Evolutionary conservation across 495 filamentous ascomycete species (phyloP).

Genomic region (Podospora pseudocomata): DNA sequence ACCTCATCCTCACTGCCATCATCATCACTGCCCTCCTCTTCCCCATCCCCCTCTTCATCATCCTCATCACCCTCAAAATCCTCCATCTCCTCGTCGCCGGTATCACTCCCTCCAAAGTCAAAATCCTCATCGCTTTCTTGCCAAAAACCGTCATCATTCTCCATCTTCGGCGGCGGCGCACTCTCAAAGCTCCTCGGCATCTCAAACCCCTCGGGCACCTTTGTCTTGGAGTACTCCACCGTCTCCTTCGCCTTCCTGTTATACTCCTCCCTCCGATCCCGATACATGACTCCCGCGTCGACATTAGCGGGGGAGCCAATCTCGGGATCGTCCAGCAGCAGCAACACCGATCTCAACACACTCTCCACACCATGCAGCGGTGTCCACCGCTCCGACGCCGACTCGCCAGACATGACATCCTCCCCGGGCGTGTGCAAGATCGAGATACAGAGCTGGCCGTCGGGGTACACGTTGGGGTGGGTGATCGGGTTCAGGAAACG

Average conservation of each 20-base stretch:
- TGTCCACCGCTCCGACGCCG: constrained; percentile 85
- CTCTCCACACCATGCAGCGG: constrained; percentile 91
- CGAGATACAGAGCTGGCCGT: constrained; percentile 92
- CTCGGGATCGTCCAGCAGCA: constrained; percentile 92
- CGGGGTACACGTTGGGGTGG: constrained; percentile 90
- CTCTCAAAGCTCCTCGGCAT: constrained; percentile 72
- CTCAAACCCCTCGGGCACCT: constrained; percentile 75
- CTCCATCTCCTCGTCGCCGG: constrained; percentile 54
- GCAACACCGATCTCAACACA: constrained; percentile 85
- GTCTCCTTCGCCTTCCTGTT: constrained; percentile 63
- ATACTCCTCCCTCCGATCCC: constrained; percentile 65
- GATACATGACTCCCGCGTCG: constrained; percentile 81
- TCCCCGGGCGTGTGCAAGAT: constrained; percentile 92
- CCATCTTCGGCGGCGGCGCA: constrained; percentile 59
- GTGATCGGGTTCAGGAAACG: constrained; percentile 72
- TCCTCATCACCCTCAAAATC: constrained; percentile 46
- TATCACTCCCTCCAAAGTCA: constrained; percentile 71
- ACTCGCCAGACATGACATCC: constrained; percentile 86
- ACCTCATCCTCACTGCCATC: neutral
- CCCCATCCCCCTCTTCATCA: constrained; percentile 38
- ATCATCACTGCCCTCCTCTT: constrained; percentile 21
- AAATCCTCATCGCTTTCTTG: constrained; percentile 76
- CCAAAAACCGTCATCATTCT: constrained; percentile 80
- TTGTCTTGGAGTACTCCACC: constrained; percentile 67
- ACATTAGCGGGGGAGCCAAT: constrained; percentile 92